Base-by-base conservation (phyloP, 768 basidiomycete species). In the Vishniacozyma victoriae region DNA sequence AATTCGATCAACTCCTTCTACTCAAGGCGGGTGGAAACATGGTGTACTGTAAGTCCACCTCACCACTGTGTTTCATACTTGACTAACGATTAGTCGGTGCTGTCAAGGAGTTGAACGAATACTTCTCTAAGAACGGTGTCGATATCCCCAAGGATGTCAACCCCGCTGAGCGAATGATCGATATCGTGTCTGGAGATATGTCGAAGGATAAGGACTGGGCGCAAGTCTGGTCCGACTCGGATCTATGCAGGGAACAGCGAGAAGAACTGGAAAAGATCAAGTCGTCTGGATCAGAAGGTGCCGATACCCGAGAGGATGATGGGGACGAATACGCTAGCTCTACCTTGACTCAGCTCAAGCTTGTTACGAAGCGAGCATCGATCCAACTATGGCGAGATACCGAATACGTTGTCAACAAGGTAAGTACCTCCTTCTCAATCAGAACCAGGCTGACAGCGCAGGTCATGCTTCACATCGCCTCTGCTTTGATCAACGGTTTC, bases 131-230 rank as follows among this genome's bases (percentile, higher is more conserved):
- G 5, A 69, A 85, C 48, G 85, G 86, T n/a, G 79, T 80, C 38
- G 1, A 80, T 76, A 5, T 76, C 79, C 73, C 75, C 0, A 65
- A 78, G 3, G 75, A 75, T 0, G 86, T 82, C 63, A 91, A 91
- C 60, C 86, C 87, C 1, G 78, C 78, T 4, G 78, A 87, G 69
- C 85, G 78, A 64, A 72, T 74, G 64, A 60, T 70, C 7, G 85
- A 87, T 31, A 76, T 84, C 31, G 76, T 82, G 11, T 81, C 85
- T 0, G 60, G 60, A 5, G 57, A 54, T 25, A 75, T 86, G 23
- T 85, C 85, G 1, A 76, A 82, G 42, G 78, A 79, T 26, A 78
- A 79, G 33, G 87, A 91, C 57, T 91, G 88, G 88, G 80, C 82
- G 40, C 80, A 86, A 47, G 73, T 86, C 31, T 91, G 88, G 88